These are phyloP conservation scores for Paecilomyces dactylethromorphus DNA, from an alignment of 2,329 filamentous ascomycete species.

Conservation along the genomic window DNA sequence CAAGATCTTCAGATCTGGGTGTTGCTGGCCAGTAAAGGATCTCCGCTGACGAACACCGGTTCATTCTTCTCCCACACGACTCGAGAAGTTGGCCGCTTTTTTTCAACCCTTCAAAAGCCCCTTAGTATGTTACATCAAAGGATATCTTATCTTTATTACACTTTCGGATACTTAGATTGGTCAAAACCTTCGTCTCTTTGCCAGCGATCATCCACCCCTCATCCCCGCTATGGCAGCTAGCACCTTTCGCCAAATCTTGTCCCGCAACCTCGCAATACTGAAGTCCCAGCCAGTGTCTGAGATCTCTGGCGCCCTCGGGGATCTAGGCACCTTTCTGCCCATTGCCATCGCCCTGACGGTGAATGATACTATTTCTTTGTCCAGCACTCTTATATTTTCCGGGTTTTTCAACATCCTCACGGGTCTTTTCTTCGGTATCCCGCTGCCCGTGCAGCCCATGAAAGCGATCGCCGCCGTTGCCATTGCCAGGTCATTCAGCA, in stretches of 20 bases:
- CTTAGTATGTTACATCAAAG: not conserved
- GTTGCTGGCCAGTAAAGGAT: not conserved
- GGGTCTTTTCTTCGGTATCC: constrained; percentile 76
- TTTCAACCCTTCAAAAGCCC: not conserved
- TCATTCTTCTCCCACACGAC: not conserved
- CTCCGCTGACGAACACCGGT: not conserved
- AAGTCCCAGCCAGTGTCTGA: constrained; percentile 58
- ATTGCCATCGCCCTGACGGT: constrained; percentile 80
- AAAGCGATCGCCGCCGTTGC: constrained; percentile 87
- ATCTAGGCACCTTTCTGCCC: constrained; percentile 82
- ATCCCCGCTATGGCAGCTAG: constrained; percentile 14
- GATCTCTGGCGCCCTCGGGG: constrained; percentile 81
- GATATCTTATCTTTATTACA: not conserved
- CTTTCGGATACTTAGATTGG: not conserved
- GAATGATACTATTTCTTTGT: constrained; percentile 71
- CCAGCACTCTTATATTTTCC: constrained; percentile 80
- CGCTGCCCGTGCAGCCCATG: constrained; percentile 84
- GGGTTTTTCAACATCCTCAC: constrained; percentile 82
- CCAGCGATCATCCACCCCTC: not conserved
- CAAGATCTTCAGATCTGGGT: not conserved
- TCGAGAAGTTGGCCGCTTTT: not conserved
- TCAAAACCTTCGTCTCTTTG: not conserved
- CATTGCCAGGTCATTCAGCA: constrained; percentile 61
- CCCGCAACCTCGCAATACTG: constrained; percentile 52
- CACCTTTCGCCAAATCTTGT: constrained; percentile 21